Evolutionary conservation across 2,329 filamentous ascomycete species (phyloP).

Genomic region (Lasiodiplodia theobromae): DNA sequence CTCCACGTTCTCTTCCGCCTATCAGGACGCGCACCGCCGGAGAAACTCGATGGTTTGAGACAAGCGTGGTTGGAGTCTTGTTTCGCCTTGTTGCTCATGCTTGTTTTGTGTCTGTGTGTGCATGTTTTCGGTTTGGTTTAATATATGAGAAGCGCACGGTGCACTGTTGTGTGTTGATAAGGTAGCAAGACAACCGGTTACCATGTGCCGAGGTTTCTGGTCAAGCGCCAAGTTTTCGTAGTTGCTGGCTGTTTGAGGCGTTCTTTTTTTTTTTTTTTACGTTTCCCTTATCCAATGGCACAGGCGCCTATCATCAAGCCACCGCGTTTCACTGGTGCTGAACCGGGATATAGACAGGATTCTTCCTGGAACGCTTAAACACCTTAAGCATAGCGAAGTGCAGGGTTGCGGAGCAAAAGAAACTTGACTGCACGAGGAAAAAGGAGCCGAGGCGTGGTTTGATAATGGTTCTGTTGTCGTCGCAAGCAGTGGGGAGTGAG

Average conservation of each 20-base stretch:
- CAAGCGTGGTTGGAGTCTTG: background rate
- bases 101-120: background rate
- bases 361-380: background rate
- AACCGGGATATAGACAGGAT: background rate
- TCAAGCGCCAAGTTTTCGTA: too few relatives aligned
- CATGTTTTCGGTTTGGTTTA: background rate
- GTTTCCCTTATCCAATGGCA: background rate
- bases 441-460: background rate
- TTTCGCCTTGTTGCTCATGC: background rate
- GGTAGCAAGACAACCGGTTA: background rate
- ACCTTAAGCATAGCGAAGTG: background rate
- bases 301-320: constrained; percentile 18
- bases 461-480: background rate
- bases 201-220: background rate
- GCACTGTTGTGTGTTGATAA: background rate
- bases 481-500: background rate
- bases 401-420: background rate
- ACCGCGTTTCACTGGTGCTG: constrained; percentile 15
- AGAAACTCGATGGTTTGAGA: background rate
- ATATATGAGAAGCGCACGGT: background rate
- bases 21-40: background rate
- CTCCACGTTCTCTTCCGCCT: background rate
- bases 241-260: background rate
- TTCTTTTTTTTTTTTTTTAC: background rate
- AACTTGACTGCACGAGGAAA: background rate